A percentile compares a stretch with the other conserved stretches of the same genome.
Conservation (phyloP, 2,329 filamentous ascomycete species). For the Xylaria hypoxylon region DNA sequence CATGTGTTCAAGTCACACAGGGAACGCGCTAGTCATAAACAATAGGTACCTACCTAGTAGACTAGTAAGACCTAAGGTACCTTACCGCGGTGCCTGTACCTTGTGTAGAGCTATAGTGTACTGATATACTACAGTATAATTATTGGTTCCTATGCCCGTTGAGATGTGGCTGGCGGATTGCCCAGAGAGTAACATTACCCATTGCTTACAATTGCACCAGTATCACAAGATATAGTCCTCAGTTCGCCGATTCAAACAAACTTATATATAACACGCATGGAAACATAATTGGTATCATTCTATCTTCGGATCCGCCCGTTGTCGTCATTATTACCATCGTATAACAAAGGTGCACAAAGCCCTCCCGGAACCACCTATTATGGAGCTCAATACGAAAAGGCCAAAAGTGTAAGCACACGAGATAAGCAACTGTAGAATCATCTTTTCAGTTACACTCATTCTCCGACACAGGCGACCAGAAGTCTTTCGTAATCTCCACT, state of each 20-base stretch:
- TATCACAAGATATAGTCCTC: too few relatives aligned
- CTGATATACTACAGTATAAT: too few relatives aligned
- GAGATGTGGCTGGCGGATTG: too few relatives aligned
- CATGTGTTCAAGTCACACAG: too few relatives aligned
- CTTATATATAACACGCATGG: background rate
- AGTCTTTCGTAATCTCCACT: conserved; percentile 84
- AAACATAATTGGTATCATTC: conserved; percentile 21
- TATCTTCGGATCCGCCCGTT: background rate
- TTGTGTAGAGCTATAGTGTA: too few relatives aligned
- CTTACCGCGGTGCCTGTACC: too few relatives aligned
- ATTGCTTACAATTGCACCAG: too few relatives aligned
- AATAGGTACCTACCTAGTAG: too few relatives aligned
- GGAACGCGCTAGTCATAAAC: too few relatives aligned
- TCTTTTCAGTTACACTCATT: conserved; percentile 46
- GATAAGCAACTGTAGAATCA: conserved; percentile 10
- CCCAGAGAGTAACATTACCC: too few relatives aligned
- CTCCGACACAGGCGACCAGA: conserved; percentile 76
- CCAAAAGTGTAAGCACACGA: background rate
- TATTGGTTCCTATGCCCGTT: too few relatives aligned
- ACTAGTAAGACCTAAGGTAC: too few relatives aligned
- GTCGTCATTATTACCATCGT: conserved; percentile 2
- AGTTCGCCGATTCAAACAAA: background rate
- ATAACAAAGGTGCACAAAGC: conserved; percentile 1
- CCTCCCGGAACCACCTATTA: background rate
- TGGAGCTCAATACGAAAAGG: background rate